Evolutionary conservation across 495 filamentous ascomycete species (phyloP), one percentile per base, ranked within the genome.

Genomic region (Neurospora intermedia): DNA sequence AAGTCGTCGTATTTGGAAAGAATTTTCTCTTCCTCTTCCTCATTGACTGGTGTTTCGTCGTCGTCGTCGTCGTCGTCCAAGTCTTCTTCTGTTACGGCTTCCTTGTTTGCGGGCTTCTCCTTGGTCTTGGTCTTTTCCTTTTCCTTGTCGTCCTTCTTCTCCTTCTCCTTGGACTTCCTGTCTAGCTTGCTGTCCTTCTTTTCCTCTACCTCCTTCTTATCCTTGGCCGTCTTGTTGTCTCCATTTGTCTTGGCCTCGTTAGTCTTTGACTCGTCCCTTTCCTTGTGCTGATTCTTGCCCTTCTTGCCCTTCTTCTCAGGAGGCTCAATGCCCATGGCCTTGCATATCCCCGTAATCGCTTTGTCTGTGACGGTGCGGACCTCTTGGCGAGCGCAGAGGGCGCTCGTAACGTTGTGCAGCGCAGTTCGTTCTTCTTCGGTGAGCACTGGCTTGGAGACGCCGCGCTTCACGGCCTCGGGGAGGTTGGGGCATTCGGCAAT

Each of bases 321-420:
- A 23, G 87, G 85, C 4, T 88, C 83, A 6, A 94, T 76, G 8
- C 88, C 88, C 69, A 96, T 78, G 31, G 88, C 82, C 66, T 80
- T 82, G 75, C 89, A 88, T 48, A 97, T 85, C 42, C 84, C 89
- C 40, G 82, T 84, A 74, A 97, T 80, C 0, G 90, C 85, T 71
- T 86, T 84, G 39, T 84, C 85, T 72, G 94, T 82, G 10, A 87
- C 88, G 74, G 90, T 88, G 83, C 91, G 91, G 16, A 96, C 92
- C 3, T 89, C 87, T 35, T 87, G 90, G 31, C 90, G 90, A 75
- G 93, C 95, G 79, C 87, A 97, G 70, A 99, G 81, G 74, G 92
- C 87, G 73, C 92, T 94, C 45, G 87, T 88, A 13, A 98, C 94
- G 84, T 97, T 97, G 41, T 87, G 82, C 43, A 85, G 76, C 15